Evolutionary conservation across 108 stramenopile genomes (phyloP).

Genomic region (Skeletonema grethae): DNA sequence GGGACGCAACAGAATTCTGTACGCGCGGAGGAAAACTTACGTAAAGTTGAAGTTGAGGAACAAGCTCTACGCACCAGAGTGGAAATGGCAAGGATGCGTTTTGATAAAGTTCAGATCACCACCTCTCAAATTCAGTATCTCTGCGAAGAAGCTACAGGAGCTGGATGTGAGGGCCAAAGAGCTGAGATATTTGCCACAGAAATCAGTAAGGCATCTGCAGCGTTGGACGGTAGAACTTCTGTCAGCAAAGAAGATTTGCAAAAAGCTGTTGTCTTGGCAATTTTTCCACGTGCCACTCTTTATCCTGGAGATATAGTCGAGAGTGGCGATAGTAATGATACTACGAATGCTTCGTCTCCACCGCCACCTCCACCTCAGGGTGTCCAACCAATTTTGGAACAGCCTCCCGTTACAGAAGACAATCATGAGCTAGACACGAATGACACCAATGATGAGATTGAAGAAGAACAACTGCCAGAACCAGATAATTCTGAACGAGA

Average conservation of each 20-base stretch:
- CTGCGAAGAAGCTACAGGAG: slow-evolving; percentile 74
- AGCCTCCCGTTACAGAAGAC: slow-evolving; percentile 43
- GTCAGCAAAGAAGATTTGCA: slow-evolving; percentile 51
- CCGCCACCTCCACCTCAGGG: not conserved
- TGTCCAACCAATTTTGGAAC: slow-evolving; percentile 10
- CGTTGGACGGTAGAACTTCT: slow-evolving; percentile 53
- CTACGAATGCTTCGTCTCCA: not conserved
- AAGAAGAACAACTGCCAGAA: slow-evolving; percentile 36
- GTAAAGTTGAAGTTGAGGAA: slow-evolving; percentile 48
- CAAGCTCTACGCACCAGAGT: slow-evolving; percentile 58
- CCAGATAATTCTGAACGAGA: slow-evolving; percentile 54
- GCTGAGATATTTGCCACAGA: slow-evolving; percentile 78
- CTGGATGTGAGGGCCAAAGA: slow-evolving; percentile 70
- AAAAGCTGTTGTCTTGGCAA: slow-evolving; percentile 63
- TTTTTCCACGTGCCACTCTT: slow-evolving; percentile 57
- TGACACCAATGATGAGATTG: slow-evolving; percentile 52
- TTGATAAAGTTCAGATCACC: slow-evolving; percentile 41
- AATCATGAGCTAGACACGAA: slow-evolving; percentile 26
- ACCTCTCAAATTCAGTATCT: slow-evolving; percentile 62
- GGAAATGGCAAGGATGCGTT: slow-evolving; percentile 55
- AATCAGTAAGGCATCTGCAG: slow-evolving; percentile 70
- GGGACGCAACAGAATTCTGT: slow-evolving; percentile 28
- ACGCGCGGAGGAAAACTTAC: slow-evolving; percentile 21
- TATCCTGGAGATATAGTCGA: slow-evolving; percentile 4
- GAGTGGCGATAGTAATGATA: not conserved